Percentiles rank a stretch among this genome's conserved stretches.
Conservation (phyloP, 345 rosid species). For the Eucalyptus rudis region DNA sequence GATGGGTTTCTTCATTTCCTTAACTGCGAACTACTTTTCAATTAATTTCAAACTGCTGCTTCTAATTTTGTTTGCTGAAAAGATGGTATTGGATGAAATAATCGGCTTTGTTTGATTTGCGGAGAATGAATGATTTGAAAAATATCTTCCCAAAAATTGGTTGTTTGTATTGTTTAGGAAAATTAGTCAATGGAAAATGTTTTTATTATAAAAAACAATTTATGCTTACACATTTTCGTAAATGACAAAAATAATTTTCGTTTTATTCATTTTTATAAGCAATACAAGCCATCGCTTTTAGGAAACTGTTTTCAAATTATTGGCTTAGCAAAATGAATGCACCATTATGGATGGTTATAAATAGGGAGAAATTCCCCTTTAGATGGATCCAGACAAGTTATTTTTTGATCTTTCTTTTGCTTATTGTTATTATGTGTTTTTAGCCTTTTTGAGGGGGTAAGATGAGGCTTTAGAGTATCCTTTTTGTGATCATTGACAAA, state of each 20-base stretch:
- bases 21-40: neutral
- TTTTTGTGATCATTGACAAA: neutral
- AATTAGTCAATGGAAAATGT: neutral
- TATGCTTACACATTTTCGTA: neutral
- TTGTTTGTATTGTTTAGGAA: neutral
- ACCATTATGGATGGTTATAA: neutral
- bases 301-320: neutral
- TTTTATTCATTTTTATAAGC: neutral
- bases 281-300: neutral
- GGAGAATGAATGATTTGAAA: neutral
- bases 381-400: neutral
- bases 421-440: neutral
- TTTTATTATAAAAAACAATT: neutral
- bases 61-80: neutral
- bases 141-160: neutral
- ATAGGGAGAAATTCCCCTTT: neutral
- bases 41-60: neutral
- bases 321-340: neutral
- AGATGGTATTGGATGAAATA: neutral
- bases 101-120: neutral
- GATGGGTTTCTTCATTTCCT: neutral
- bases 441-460: neutral
- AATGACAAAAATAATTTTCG: neutral
- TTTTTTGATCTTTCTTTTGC: neutral
- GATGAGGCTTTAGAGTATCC: neutral